Percentiles rank a stretch among this genome's conserved stretches.
These are phyloP conservation scores for Pyrenula aspistea DNA, from an alignment of 495 filamentous ascomycete genomes.

Conservation along the genomic window DNA sequence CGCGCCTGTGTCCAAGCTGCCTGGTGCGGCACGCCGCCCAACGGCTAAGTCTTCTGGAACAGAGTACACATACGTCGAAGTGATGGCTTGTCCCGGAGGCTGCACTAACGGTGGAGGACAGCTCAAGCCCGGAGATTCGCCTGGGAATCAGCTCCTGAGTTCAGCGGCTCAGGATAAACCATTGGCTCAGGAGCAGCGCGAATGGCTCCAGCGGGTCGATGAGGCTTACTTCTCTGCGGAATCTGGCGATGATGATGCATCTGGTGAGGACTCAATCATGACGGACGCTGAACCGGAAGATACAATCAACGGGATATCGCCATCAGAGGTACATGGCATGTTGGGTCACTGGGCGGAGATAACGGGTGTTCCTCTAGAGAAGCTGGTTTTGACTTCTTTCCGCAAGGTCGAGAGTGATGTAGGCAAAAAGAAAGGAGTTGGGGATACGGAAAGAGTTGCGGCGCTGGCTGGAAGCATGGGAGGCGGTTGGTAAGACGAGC, in stretches of 20 bases:
- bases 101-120: slow-evolving; percentile 97
- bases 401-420: slow-evolving; percentile 90
- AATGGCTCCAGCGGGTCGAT: slow-evolving; percentile 78
- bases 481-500: slow-evolving; percentile 87
- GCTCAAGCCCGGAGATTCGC: slow-evolving; percentile 72
- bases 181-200: slow-evolving; percentile 62
- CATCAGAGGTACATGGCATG: slow-evolving; percentile 32
- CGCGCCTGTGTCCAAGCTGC: slow-evolving; percentile 57
- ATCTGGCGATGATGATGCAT: slow-evolving; percentile 23
- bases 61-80: slow-evolving; percentile 86
- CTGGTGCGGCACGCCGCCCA: slow-evolving; percentile 46
- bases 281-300: slow-evolving; percentile 14
- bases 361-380: slow-evolving; percentile 58
- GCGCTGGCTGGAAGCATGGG: slow-evolving; percentile 88
- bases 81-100: slow-evolving; percentile 96
- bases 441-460: slow-evolving; percentile 68
- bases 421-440: slow-evolving; percentile 50
- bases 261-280: slow-evolving; percentile 1
- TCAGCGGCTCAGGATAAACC: slow-evolving; percentile 31
- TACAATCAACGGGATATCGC: slow-evolving; percentile 8
- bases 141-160: slow-evolving; percentile 11
- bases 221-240: slow-evolving; percentile 87
- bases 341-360: slow-evolving; percentile 61
- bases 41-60: slow-evolving; percentile 18
- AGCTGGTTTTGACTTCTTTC: slow-evolving; percentile 73